Base-by-base conservation (phyloP, 345 rosid genomes). In the Eucalyptus cloeziana region DNA sequence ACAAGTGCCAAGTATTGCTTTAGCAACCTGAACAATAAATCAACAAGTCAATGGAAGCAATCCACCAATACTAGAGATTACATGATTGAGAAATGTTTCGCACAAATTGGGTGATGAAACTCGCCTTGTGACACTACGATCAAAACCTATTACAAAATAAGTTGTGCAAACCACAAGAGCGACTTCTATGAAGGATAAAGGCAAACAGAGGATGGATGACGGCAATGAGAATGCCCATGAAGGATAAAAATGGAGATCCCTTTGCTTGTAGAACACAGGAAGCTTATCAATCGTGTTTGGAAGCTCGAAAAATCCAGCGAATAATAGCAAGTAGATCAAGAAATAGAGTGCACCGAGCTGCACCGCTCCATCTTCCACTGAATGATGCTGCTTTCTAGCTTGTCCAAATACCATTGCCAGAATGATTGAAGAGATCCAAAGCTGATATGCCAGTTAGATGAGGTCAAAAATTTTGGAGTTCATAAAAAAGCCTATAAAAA, bases 1-100 rank as follows among this genome's bases (percentile, higher is more conserved):
- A 91, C 47, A 25, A 93, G 93, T 45, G 83, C 83, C 14, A 76
- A 37, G 86, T 89, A 93, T 76, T 93, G 95, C 90, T 83, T 93
- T 27, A 92, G 87, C 30, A 89, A 19, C 92, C 96, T 94, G 92
- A 67, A 91, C 43, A 45, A 27, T 80, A 10, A 47, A 86, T 24
- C 67, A 67, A 81, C 10, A 0, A 40, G 79, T 88, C 47, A 80
- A 51, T 13, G 44, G 49, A 37, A 60, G 64, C n/a, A 49, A 45
- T 52, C 64, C 51, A 33, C 47, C 67, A 33, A 43, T 56, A 21
- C 56, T 33, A 21, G 6, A 51, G 62, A 45, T 22, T 30, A 85
- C 56, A 50, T 31, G 62, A 43, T 8, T 19, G 45, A 50, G 49
- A 31, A 86, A 37, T 56, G 71, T 24, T 44, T 62, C 12, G 40